These are phyloP conservation scores for Penicillium sp. DNA, from an alignment of 2,329 filamentous ascomycete genomes.

Conservation along the genomic window DNA sequence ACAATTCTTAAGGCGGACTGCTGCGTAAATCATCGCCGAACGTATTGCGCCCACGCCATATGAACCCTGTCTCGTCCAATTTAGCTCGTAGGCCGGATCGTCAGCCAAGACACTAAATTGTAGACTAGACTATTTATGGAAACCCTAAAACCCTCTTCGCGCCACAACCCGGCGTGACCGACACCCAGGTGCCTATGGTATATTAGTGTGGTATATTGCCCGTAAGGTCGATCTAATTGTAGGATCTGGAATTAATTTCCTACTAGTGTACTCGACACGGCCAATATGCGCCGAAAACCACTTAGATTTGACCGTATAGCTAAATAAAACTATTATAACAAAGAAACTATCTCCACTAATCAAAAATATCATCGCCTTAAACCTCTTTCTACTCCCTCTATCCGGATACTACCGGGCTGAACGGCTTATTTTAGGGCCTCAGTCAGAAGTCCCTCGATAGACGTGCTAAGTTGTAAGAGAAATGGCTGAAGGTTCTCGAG, in stretches of 20 bases:
- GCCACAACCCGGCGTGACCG: background rate
- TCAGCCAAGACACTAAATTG: background rate
- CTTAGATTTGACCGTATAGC: background rate
- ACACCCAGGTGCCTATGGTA: background rate
- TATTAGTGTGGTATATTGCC: background rate
- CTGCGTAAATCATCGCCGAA: background rate
- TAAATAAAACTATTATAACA: background rate
- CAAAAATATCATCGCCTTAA: background rate
- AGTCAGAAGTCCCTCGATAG: background rate
- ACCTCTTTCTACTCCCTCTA: background rate
- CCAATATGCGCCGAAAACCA: background rate
- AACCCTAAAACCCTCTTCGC: background rate
- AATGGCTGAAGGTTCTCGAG: constrained; percentile 1
- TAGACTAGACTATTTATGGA: background rate
- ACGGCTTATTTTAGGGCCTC: background rate
- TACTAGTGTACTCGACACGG: background rate
- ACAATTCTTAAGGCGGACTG: background rate
- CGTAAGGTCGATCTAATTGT: background rate
- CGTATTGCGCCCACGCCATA: background rate
- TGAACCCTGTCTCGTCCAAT: background rate
- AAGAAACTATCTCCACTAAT: background rate
- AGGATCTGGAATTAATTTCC: background rate
- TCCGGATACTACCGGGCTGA: background rate
- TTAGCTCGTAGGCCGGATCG: constrained; percentile 3
- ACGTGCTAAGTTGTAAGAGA: background rate